Percentiles rank a stretch among this genome's conserved stretches.
Evolutionary conservation across 2,329 filamentous ascomycete species (phyloP).

Genomic region (Fusarium sulawesiense): DNA sequence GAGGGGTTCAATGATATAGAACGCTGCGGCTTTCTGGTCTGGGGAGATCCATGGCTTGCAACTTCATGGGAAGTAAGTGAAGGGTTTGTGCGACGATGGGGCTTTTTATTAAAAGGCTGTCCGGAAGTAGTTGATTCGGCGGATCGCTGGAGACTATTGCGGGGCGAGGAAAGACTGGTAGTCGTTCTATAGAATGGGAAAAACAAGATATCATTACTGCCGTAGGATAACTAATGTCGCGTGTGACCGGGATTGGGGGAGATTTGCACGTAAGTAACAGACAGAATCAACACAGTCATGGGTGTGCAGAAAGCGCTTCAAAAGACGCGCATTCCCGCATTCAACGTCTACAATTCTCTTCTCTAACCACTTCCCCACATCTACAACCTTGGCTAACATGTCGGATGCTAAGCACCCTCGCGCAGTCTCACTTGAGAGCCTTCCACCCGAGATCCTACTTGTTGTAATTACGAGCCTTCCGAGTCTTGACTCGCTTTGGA

Average conservation of each 20-base stretch:
- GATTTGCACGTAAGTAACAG: background rate
- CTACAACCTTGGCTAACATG: background rate
- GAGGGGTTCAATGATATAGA: background rate
- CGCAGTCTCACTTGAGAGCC: background rate
- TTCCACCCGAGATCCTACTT: background rate
- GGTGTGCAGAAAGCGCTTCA: background rate
- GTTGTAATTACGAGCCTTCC: background rate
- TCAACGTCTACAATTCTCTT: background rate
- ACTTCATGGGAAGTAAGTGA: background rate
- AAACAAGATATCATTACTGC: too few species aligned
- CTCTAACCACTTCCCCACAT: too few species aligned
- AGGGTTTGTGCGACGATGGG: background rate
- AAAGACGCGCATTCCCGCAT: background rate
- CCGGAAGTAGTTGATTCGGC: background rate
- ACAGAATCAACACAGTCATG: background rate
- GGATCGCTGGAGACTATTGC: background rate
- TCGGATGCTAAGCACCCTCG: background rate
- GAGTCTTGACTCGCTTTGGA: background rate
- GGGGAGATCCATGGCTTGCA: background rate
- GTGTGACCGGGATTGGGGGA: background rate
- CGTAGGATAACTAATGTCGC: too few species aligned
- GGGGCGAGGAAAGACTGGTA: background rate
- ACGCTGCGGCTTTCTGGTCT: background rate
- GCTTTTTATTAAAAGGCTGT: background rate
- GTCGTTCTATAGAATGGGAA: background rate